Evolutionary conservation across 140 eudicot genomes (phyloP), one percentile per base, ranked within the genome.

Genomic region (Senecio squalidus): DNA sequence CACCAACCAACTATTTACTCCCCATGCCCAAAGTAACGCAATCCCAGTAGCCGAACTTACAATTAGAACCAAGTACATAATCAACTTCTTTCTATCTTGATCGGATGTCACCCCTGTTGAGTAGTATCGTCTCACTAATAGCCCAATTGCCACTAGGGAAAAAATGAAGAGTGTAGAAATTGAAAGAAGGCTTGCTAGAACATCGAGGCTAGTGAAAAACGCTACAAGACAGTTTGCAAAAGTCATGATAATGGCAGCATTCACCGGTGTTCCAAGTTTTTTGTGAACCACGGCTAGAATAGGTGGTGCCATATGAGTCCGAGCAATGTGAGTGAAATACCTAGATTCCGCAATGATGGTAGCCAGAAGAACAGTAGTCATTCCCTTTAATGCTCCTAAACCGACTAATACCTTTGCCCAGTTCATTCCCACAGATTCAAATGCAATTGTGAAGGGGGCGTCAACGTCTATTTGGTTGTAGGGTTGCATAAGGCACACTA

Each of bases 221-320:
- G 86, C 82, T 3, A 76, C 68, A 1, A 71, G 43, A 6, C 74
- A 75, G 26, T 68, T 80, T n/a, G 67, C 60, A 17, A 51, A 39
- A 0, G 71, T 54, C 82, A 75, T 75, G 31, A 68, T 59, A 9
- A 72, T 47, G 13, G 86, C 76, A 11, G 86, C 86, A 16, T 80
- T 80, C 17, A 76, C 82, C 0, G 86, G 86, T 3, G 82, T 75
- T 33, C 79, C 82, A 1, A 71, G 58, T 14, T 27, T 71, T 26
- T 29, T 40, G 64, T 72, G 68, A 6, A 76, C 70, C 17, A 70
- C 60, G 0, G 82, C 79, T 4, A 80, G 74, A 68, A 75, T 62
- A 2, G 79, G 82, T 5, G 86, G 86, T 3, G 70, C 59, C 86
- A 80, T 80, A 58, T 80, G 86, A n/a, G 86, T 67, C 17, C 86